phyloP scores from a whole-genome alignment of 2,329 filamentous ascomycete genomes.

The Verticillium dahliae region DNA sequence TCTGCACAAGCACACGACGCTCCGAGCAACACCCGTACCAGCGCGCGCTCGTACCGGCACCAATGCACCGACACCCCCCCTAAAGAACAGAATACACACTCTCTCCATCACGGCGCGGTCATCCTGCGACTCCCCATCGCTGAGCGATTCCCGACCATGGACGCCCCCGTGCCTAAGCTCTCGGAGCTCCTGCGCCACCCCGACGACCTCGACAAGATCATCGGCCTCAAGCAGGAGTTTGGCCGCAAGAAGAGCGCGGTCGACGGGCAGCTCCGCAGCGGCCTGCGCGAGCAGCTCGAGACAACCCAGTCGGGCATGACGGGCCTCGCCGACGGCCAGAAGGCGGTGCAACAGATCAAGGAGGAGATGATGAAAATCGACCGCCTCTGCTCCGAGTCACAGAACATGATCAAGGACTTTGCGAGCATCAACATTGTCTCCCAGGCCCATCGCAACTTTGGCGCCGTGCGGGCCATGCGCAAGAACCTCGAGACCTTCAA shows the following conservation, averaged over 20 bases:
- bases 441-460: conserved; percentile 94
- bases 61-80: background rate
- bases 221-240: conserved; percentile 84
- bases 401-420: conserved; percentile 97
- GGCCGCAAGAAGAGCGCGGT: conserved; percentile 87
- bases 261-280: conserved; percentile 82
- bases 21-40: background rate
- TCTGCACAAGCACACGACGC: background rate
- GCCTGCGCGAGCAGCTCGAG: conserved; percentile 86
- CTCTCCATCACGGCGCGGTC: background rate
- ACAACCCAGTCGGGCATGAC: conserved; percentile 90
- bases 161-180: conserved; percentile 69
- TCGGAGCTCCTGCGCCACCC: conserved; percentile 90
- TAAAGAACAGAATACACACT: background rate
- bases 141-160: conserved; percentile 37
- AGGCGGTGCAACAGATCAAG: conserved; percentile 86
- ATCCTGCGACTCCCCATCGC: background rate
- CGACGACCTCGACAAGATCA: conserved; percentile 95
- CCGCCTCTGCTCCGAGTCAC: conserved; percentile 91
- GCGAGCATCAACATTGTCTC: conserved; percentile 86
- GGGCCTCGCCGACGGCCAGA: conserved; percentile 82
- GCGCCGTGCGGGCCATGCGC: conserved; percentile 89
- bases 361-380: conserved; percentile 99
- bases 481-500: conserved; percentile 83
- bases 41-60: background rate